A percentile compares a stretch with the other conserved stretches of the same genome.
Evolutionary conservation across 202 grass and related monocot genomes (phyloP).

Genomic region (Setaria italica): DNA sequence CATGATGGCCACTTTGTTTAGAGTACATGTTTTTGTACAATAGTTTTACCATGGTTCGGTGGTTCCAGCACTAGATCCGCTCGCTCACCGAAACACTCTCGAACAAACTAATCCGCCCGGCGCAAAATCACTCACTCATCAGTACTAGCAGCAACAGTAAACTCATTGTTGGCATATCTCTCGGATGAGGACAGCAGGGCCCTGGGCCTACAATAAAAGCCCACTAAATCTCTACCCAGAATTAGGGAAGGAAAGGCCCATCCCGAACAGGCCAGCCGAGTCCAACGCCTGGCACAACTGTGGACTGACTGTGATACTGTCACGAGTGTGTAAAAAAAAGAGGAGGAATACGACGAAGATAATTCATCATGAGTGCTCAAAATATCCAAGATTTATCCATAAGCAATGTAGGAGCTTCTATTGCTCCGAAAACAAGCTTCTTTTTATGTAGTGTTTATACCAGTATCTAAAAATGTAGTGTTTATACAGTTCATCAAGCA

Average conservation of each 20-base stretch:
- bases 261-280: background rate
- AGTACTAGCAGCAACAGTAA: too few species aligned
- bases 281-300: background rate
- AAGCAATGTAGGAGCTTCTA: background rate
- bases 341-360: background rate
- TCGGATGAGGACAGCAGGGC: too few species aligned
- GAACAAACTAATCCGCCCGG: too few species aligned
- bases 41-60: too few species aligned
- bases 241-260: background rate
- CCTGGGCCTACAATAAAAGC: background rate
- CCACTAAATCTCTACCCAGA: background rate
- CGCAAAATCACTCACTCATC: too few species aligned
- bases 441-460: conserved; percentile 35
- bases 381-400: background rate
- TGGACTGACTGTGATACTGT: too few species aligned
- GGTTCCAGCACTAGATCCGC: too few species aligned
- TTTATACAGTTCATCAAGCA: conserved; percentile 42
- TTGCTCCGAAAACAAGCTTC: background rate
- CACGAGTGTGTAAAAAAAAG: background rate
- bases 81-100: too few species aligned
- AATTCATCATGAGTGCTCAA: background rate
- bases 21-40: too few species aligned
- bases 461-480: background rate
- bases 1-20: background rate
- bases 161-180: too few species aligned